phyloP scores from a whole-genome alignment of 2,329 filamentous ascomycete genomes.

The Sporothrix brasiliensis region DNA sequence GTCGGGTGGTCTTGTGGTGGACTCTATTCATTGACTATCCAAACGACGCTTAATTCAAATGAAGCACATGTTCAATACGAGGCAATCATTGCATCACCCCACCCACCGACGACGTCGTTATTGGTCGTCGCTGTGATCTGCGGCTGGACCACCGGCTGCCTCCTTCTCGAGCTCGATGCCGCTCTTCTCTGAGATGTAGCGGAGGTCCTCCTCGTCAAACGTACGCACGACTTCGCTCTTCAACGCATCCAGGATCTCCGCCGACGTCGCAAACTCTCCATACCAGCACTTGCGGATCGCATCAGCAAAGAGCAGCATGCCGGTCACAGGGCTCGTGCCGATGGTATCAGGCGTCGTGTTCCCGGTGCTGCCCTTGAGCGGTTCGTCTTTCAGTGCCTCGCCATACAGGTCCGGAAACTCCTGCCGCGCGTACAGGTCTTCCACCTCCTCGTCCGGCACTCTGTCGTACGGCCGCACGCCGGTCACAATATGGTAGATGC shows the following conservation, averaged over 20 bases:
- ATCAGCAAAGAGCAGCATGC: slow-evolving; percentile 16
- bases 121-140: too few relatives aligned
- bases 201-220: background rate
- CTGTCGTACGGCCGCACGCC: slow-evolving; percentile 10
- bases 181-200: too few relatives aligned
- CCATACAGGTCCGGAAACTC: slow-evolving; percentile 20
- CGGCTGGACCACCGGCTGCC: too few relatives aligned
- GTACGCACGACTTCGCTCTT: background rate
- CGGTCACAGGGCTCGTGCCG: background rate
- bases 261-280: background rate
- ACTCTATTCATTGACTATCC: background rate
- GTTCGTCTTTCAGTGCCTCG: background rate
- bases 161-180: too few relatives aligned
- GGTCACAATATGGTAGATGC: slow-evolving; percentile 26
- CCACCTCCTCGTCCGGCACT: slow-evolving; percentile 5
- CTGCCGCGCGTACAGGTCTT: background rate
- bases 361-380: background rate
- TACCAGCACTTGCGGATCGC: slow-evolving; percentile 24
- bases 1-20: slow-evolving; percentile 32
- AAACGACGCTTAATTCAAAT: too few relatives aligned
- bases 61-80: too few relatives aligned
- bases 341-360: background rate
- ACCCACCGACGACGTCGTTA: too few relatives aligned
- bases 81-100: too few relatives aligned
- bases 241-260: background rate